Conservation (phyloP, 2,329 filamentous ascomycete species). For the Calonectria multiphialidica region DNA sequence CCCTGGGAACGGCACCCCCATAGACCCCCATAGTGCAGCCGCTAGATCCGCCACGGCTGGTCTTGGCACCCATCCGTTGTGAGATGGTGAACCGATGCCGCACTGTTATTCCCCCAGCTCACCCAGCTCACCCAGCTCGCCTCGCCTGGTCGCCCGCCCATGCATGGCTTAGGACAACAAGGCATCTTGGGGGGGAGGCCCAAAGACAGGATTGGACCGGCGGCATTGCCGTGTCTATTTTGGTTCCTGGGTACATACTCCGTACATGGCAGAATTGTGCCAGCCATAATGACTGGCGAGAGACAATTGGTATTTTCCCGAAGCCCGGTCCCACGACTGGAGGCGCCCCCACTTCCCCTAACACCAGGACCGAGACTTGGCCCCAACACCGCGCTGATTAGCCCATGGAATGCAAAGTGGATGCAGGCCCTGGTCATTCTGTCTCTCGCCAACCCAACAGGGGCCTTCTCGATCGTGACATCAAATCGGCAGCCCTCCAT, state of each 20-base stretch:
- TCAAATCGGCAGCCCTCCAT: background rate
- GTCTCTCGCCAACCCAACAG: background rate
- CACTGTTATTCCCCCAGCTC: background rate
- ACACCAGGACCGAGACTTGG: conserved; percentile 32
- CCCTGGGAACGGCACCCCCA: conserved; percentile 10
- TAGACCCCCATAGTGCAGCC: conserved; percentile 16
- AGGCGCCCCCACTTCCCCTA: conserved; percentile 29
- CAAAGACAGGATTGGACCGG: background rate
- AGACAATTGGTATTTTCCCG: background rate
- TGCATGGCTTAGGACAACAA: conserved; percentile 15
- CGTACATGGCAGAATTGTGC: background rate
- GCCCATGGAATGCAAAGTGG: conserved; percentile 8
- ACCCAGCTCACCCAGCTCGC: background rate
- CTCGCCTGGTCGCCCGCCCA: conserved; percentile 5
- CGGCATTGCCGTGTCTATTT: background rate
- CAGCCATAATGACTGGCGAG: background rate
- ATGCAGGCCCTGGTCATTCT: conserved; percentile 20
- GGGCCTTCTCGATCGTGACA: background rate
- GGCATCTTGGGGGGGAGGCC: background rate
- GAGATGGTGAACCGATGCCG: background rate
- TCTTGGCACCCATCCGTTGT: background rate
- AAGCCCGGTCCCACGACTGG: conserved; percentile 21
- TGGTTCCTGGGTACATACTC: background rate
- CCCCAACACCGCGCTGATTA: conserved; percentile 25
- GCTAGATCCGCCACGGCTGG: conserved; percentile 24